phyloP scores from a whole-genome alignment of 345 rosid species.

The Combretum micranthum region DNA sequence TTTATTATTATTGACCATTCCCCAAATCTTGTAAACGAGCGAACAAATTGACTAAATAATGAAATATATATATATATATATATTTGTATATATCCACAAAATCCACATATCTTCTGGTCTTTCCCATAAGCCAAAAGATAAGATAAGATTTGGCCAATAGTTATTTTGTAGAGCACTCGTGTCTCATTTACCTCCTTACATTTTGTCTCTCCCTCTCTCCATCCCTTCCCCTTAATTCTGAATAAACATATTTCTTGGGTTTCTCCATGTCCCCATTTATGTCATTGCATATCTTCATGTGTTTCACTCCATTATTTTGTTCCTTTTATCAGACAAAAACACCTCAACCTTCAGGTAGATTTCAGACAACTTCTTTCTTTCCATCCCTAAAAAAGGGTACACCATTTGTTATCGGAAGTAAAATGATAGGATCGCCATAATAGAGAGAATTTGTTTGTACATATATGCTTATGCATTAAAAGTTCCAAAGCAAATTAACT shows the following conservation, averaged over 20 bases:
- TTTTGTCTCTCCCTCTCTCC: not conserved
- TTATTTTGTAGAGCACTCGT: not conserved
- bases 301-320: not conserved
- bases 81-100: not conserved
- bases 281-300: not conserved
- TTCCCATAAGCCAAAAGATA: not conserved
- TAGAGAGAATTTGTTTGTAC: too few relatives aligned
- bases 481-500: too few relatives aligned
- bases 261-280: not conserved
- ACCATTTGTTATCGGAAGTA: not conserved
- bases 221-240: too few relatives aligned
- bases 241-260: too few relatives aligned
- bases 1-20: too few relatives aligned
- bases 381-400: not conserved
- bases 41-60: not conserved
- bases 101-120: not conserved
- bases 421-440: too few relatives aligned
- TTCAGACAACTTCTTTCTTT: constrained; percentile 2
- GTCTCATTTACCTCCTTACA: constrained; percentile 2
- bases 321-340: constrained; percentile 1
- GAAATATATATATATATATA: too few relatives aligned
- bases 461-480: too few relatives aligned
- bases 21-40: too few relatives aligned
- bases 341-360: constrained; percentile 9
- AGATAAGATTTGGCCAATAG: constrained; percentile 3